A percentile compares a stretch with the other conserved stretches of the same genome.
phyloP scores from a whole-genome alignment of 192 early-diverging fungal genomes.

The Coemansia sp. region DNA sequence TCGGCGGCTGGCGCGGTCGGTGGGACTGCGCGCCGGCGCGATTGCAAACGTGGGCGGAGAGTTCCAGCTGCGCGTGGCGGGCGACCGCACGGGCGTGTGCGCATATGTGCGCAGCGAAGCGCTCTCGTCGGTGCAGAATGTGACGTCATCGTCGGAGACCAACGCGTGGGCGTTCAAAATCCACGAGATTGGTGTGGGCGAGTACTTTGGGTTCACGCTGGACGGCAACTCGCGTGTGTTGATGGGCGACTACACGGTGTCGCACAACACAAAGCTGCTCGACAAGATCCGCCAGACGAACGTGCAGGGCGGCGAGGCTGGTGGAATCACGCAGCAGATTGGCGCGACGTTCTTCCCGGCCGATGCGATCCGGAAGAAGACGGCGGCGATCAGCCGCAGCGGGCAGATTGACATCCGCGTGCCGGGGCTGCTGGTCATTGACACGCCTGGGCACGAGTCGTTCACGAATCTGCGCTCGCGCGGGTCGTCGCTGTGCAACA shows the following conservation, averaged over 20 bases:
- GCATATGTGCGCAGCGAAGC: background rate
- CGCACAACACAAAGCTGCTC: slow-evolving; percentile 89
- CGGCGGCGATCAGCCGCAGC: slow-evolving; percentile 66
- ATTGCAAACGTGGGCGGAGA: background rate
- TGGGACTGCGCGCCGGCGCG: slow-evolving; percentile 25
- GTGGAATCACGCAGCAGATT: slow-evolving; percentile 99
- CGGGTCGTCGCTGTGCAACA: slow-evolving; percentile 97
- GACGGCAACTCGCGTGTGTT: slow-evolving; percentile 58
- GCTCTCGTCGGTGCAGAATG: slow-evolving; percentile 1
- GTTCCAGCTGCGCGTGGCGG: background rate
- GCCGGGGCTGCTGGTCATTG: slow-evolving; percentile 93
- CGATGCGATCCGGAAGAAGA: slow-evolving; percentile 90
- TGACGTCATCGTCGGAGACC: background rate
- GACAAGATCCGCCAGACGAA: slow-evolving; percentile 99
- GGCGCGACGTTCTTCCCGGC: slow-evolving; percentile 99
- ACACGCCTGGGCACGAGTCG: slow-evolving; percentile 99
- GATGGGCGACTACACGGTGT: slow-evolving; percentile 52
- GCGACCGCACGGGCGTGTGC: background rate
- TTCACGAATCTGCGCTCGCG: slow-evolving; percentile 95
- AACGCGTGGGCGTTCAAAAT: slow-evolving; percentile 46
- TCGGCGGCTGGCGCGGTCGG: slow-evolving; percentile 32
- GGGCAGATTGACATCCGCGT: slow-evolving; percentile 73
- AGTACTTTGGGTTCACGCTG: slow-evolving; percentile 58
- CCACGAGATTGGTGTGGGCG: slow-evolving; percentile 31
- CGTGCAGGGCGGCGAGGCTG: slow-evolving; percentile 99